A percentile compares a stretch with the other conserved stretches of the same genome.
Conservation (phyloP, 1,284 basidiomycete species). For the Hypsizygus ulmarius region DNA sequence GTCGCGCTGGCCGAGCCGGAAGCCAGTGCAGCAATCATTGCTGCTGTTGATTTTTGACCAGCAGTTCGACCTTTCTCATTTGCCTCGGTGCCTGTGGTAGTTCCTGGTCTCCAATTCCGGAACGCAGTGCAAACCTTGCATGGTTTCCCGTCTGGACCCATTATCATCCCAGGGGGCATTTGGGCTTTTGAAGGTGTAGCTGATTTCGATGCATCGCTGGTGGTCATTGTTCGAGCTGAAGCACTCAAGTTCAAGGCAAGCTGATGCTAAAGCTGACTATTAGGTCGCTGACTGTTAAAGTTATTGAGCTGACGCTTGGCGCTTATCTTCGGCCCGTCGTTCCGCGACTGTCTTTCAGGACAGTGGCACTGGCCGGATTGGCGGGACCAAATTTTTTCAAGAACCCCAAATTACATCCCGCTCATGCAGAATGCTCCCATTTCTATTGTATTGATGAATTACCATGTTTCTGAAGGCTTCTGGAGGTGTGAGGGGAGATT, state of each 20-base stretch:
- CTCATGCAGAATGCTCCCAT: too few species aligned
- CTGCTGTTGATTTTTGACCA: slow-evolving; percentile 21
- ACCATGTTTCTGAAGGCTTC: too few species aligned
- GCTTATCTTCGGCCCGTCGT: slow-evolving; percentile 5
- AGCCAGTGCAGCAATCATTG: slow-evolving; percentile 32
- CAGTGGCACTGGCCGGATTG: too few species aligned
- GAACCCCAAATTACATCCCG: too few species aligned
- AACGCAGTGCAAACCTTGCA: slow-evolving; percentile 90
- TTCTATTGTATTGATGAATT: too few species aligned
- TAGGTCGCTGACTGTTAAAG: too few species aligned
- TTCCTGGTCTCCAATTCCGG: slow-evolving; percentile 64
- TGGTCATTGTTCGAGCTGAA: slow-evolving; percentile 11
- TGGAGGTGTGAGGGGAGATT: too few species aligned
- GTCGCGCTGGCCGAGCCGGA: slow-evolving; percentile 34
- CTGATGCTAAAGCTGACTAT: neutral
- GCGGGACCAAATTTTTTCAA: too few species aligned
- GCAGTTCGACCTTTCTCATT: slow-evolving; percentile 12
- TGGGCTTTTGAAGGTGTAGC: slow-evolving; percentile 11
- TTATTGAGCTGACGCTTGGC: too few species aligned
- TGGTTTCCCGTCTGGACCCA: slow-evolving; percentile 90
- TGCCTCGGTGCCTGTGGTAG: slow-evolving; percentile 29
- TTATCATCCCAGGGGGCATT: slow-evolving; percentile 74
- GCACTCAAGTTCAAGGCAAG: neutral
- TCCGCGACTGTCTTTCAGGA: neutral
- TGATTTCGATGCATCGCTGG: slow-evolving; percentile 8